phyloP scores from a whole-genome alignment of 2,329 filamentous ascomycete genomes.

The Alternaria sp. region DNA sequence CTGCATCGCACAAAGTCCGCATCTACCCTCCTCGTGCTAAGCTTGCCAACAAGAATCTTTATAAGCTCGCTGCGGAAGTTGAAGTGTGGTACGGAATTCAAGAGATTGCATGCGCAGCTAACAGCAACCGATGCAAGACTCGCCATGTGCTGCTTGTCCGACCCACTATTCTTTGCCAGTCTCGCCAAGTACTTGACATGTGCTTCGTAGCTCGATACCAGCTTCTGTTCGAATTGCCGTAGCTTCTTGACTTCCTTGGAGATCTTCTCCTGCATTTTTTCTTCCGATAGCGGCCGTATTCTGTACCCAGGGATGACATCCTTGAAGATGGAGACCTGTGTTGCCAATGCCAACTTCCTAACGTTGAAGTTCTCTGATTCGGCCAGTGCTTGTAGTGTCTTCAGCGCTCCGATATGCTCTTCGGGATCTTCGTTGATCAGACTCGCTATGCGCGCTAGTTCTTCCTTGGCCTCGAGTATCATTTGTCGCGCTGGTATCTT shows the following conservation, averaged over 20 bases:
- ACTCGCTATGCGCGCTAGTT: constrained; percentile 82
- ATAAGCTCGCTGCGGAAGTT: constrained; percentile 91
- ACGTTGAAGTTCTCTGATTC: constrained; percentile 75
- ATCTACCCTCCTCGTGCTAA: constrained; percentile 76
- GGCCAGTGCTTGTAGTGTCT: constrained; percentile 76
- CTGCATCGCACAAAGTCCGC: constrained; percentile 79
- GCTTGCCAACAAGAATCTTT: constrained; percentile 83
- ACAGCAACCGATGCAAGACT: constrained; percentile 77
- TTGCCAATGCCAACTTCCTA: constrained; percentile 84
- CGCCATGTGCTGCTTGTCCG: constrained; percentile 48
- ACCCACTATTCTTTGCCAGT: constrained; percentile 67
- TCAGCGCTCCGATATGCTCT: constrained; percentile 83
- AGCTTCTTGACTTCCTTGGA: constrained; percentile 90
- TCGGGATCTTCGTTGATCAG: constrained; percentile 91
- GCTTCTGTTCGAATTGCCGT: constrained; percentile 83
- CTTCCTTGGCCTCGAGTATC: constrained; percentile 87
- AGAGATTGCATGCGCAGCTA: constrained; percentile 81
- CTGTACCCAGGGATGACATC: constrained; percentile 96
- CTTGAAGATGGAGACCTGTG: constrained; percentile 90
- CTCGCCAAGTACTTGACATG: constrained; percentile 80
- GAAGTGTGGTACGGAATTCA: constrained; percentile 90
- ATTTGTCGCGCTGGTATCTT: constrained; percentile 78
- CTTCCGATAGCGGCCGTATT: constrained; percentile 82
- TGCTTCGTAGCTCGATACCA: constrained; percentile 83
- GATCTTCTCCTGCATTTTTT: constrained; percentile 77